These are phyloP conservation scores for Saccharomycopsis babjevae DNA, from an alignment of 805 yeast genomes.

Conservation along the genomic window DNA sequence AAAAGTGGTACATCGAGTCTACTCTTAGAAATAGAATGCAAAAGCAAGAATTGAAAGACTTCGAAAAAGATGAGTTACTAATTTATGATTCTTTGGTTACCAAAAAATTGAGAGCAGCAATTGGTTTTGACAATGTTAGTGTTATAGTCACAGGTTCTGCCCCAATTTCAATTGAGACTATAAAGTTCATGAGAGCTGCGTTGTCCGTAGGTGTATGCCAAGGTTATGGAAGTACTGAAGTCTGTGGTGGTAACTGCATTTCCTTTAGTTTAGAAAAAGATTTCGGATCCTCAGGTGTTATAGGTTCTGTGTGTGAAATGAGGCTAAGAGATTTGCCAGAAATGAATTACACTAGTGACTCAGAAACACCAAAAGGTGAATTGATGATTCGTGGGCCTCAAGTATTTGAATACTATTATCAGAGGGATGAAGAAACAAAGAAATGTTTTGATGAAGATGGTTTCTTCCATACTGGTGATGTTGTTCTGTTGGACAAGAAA, in stretches of 20 bases:
- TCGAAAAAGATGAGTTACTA: conserved; percentile 12
- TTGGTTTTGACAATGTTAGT: conserved; percentile 31
- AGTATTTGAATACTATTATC: conserved; percentile 30
- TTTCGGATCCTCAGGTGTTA: conserved; percentile 34
- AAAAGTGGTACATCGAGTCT: conserved; percentile 24
- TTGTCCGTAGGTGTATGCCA: conserved; percentile 36
- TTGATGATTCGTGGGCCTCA: conserved; percentile 44
- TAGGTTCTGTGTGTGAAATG: conserved; percentile 37
- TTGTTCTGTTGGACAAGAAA: conserved; percentile 34
- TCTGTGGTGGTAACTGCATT: conserved; percentile 23
- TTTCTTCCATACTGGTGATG: conserved; percentile 53
- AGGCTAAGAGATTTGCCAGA: conserved; percentile 46
- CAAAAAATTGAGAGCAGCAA: conserved; percentile 25
- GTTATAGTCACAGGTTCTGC: conserved; percentile 42
- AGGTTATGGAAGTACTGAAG: conserved; percentile 57
- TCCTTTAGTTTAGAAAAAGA: conserved; percentile 25
- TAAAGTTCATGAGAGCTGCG: conserved; percentile 42
- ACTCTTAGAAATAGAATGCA: background rate
- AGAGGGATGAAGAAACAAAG: conserved; percentile 37
- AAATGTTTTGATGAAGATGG: conserved; percentile 36
- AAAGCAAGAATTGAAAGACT: background rate
- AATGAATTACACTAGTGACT: conserved; percentile 31
- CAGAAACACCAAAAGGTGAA: conserved; percentile 36
- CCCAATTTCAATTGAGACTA: conserved; percentile 46
- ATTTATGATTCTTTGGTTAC: conserved; percentile 27